A percentile compares a stretch with the other conserved stretches of the same genome.
phyloP scores from a whole-genome alignment of 495 filamentous ascomycete species.

The Aspergillus hancockii region DNA sequence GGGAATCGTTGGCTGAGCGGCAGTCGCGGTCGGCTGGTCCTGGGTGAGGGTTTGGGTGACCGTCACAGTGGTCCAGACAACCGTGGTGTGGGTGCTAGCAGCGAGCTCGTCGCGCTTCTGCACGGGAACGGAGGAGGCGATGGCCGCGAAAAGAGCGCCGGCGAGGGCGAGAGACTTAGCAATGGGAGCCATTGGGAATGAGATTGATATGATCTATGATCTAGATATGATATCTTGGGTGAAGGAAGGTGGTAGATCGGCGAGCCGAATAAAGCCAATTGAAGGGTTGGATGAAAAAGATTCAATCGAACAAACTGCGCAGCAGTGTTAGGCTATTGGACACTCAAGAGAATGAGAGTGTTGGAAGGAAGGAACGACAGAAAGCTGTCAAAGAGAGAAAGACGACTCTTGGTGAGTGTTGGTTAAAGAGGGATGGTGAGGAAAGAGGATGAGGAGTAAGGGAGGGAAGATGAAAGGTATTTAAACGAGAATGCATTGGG shows the following conservation, averaged over 20 bases:
- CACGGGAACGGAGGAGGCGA: conserved; percentile 38
- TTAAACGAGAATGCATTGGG: conserved; percentile 10
- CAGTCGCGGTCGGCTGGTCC: conserved; percentile 18
- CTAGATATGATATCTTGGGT: background rate
- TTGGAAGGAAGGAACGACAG: conserved; percentile 24
- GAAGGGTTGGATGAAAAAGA: conserved; percentile 18
- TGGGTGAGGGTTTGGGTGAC: conserved; percentile 45
- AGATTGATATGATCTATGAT: too few relatives aligned
- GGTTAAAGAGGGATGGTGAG: conserved; percentile 8
- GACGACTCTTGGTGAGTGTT: conserved; percentile 18
- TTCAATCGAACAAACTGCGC: conserved; percentile 36
- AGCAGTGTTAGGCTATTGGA: conserved; percentile 31
- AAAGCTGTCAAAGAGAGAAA: conserved; percentile 20
- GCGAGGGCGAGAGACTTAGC: conserved; percentile 44
- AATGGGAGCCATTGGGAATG: conserved; percentile 42
- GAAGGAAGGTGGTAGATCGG: background rate
- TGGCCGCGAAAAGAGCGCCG: conserved; percentile 40
- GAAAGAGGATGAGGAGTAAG: conserved; percentile 2
- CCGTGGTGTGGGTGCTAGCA: conserved; percentile 27
- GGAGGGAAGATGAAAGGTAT: conserved; percentile 17
- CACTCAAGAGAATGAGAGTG: conserved; percentile 31
- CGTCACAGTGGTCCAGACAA: conserved; percentile 43
- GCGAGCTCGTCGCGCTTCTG: conserved; percentile 43
- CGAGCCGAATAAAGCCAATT: conserved; percentile 13
- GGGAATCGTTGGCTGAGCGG: conserved; percentile 13